Evolutionary conservation across 2,329 filamentous ascomycete genomes (phyloP).

Genomic region (Penicillium janthinellum): DNA sequence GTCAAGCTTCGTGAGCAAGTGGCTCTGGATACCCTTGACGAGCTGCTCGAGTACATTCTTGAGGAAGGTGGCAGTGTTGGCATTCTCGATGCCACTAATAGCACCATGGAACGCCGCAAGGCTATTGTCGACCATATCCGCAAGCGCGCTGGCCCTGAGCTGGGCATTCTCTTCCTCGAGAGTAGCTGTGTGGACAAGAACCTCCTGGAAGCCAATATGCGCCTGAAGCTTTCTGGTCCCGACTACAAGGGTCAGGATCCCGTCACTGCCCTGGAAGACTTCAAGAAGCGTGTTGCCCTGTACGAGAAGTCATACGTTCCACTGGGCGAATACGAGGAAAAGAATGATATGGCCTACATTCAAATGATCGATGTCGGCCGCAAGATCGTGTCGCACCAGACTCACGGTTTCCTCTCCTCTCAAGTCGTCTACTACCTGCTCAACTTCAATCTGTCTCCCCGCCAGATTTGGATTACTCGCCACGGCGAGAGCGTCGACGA

Average conservation of each 20-base stretch:
- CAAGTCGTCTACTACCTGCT: conserved; percentile 93
- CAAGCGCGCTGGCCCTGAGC: conserved; percentile 74
- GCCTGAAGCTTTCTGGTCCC: conserved; percentile 89
- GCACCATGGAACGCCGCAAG: conserved; percentile 82
- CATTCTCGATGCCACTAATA: conserved; percentile 97
- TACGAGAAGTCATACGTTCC: conserved; percentile 95
- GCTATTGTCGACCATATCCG: conserved; percentile 82
- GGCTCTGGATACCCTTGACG: conserved; percentile 87
- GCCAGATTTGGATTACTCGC: conserved; percentile 97
- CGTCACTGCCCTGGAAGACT: conserved; percentile 78
- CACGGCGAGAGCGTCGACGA: conserved; percentile 94
- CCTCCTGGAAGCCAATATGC: conserved; percentile 93
- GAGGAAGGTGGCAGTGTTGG: conserved; percentile 82
- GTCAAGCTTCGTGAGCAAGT: conserved; percentile 86
- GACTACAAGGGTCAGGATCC: conserved; percentile 97
- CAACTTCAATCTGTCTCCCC: conserved; percentile 92
- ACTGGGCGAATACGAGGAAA: conserved; percentile 86
- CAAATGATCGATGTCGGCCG: conserved; percentile 97
- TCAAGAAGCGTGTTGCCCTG: conserved; percentile 86
- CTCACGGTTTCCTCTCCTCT: conserved; percentile 87
- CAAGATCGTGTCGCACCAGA: conserved; percentile 87
- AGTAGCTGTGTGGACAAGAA: conserved; percentile 85
- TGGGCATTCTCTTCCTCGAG: conserved; percentile 94
- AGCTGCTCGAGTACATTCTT: conserved; percentile 86
- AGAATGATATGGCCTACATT: conserved; percentile 89